A percentile compares a stretch with the other conserved stretches of the same genome.
Conservation (phyloP, 805 yeast genomes). For the Monosporozyma unispora region DNA sequence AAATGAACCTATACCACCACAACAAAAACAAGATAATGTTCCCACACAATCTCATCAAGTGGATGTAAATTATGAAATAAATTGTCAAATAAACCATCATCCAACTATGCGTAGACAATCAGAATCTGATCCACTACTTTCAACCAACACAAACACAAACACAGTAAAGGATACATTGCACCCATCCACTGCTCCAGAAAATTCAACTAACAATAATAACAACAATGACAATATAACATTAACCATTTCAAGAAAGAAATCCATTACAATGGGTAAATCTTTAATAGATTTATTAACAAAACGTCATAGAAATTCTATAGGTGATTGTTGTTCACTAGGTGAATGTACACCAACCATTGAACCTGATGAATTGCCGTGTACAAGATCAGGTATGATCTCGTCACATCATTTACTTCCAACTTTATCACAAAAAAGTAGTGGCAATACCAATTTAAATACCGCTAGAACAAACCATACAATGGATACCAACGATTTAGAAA, state of each 20-base stretch:
- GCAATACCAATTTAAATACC: not conserved
- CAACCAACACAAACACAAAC: not conserved
- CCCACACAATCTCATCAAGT: not conserved
- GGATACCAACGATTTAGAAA: not conserved
- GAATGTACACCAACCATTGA: slow-evolving; percentile 5
- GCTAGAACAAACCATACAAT: not conserved
- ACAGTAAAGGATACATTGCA: too few relatives aligned
- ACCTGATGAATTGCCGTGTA: not conserved
- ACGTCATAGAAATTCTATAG: slow-evolving; percentile 3
- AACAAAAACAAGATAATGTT: not conserved
- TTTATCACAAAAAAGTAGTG: not conserved
- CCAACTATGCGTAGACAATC: not conserved
- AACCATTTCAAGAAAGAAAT: not conserved
- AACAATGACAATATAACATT: not conserved
- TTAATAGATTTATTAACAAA: slow-evolving; percentile 1
- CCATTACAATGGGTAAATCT: not conserved
- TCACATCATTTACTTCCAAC: not conserved
- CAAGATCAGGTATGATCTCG: not conserved
- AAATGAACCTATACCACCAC: not conserved
- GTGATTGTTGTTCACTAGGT: slow-evolving; percentile 2
- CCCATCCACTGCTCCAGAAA: not conserved
- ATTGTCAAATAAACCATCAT: not conserved
- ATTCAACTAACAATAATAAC: not conserved
- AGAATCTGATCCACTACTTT: not conserved
- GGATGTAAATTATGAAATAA: not conserved